Percentiles rank a stretch among this genome's conserved stretches.
phyloP scores from a whole-genome alignment of 108 stramenopile genomes.

The Nitzschia sp. region DNA sequence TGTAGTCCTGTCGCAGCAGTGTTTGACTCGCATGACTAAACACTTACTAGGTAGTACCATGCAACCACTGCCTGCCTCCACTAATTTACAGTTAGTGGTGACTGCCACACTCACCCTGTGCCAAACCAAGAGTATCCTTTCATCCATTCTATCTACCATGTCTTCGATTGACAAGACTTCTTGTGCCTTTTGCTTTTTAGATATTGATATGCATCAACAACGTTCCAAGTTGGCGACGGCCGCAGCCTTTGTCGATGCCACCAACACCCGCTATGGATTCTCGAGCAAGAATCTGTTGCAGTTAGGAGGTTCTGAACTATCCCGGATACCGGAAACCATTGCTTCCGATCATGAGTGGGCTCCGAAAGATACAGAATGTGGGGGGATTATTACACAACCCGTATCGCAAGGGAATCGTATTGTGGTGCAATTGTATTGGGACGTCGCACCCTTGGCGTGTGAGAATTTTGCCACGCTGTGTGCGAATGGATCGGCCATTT shows the following conservation, averaged over 20 bases:
- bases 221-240: slow-evolving; percentile 43
- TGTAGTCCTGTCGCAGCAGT: too few species aligned
- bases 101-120: too few species aligned
- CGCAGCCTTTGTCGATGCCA: slow-evolving; percentile 83
- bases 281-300: slow-evolving; percentile 56
- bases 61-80: not conserved
- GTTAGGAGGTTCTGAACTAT: slow-evolving; percentile 79
- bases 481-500: slow-evolving; percentile 34
- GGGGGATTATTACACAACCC: slow-evolving; percentile 29
- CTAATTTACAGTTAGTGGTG: not conserved
- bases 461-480: slow-evolving; percentile 30
- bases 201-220: slow-evolving; percentile 48
- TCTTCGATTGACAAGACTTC: slow-evolving; percentile 11
- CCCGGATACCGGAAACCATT: slow-evolving; percentile 61
- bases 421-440: slow-evolving; percentile 73
- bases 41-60: too few species aligned
- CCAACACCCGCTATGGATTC: slow-evolving; percentile 77
- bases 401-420: slow-evolving; percentile 39
- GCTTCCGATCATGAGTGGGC: slow-evolving; percentile 71
- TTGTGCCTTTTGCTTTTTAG: slow-evolving; percentile 43
- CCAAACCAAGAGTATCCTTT: too few species aligned
- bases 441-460: slow-evolving; percentile 80
- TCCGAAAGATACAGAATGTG: slow-evolving; percentile 19
- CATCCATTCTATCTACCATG: not conserved
- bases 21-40: too few species aligned